Conservation (phyloP, 2,329 filamentous ascomycete genomes). For the Aspergillus quadrilineatus region DNA sequence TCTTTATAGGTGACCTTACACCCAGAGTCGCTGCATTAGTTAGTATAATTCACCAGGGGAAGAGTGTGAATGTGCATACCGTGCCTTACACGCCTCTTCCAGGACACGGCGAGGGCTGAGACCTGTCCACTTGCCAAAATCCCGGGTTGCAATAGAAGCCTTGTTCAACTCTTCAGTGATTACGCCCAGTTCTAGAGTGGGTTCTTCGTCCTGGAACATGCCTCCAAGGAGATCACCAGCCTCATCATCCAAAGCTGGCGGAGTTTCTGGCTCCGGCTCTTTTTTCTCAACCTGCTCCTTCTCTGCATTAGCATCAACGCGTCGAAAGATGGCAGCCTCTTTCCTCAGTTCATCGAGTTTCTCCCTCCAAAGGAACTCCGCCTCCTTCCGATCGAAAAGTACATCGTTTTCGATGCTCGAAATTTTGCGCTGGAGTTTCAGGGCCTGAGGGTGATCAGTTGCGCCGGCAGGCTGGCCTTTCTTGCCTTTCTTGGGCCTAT, state of each 20-base stretch:
- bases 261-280: slow-evolving; percentile 22
- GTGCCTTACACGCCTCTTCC: slow-evolving; percentile 83
- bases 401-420: slow-evolving; percentile 74
- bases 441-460: slow-evolving; percentile 49
- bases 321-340: slow-evolving; percentile 48
- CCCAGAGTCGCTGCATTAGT: slow-evolving; percentile 60
- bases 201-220: slow-evolving; percentile 54
- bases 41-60: background rate
- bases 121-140: slow-evolving; percentile 82
- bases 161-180: slow-evolving; percentile 32
- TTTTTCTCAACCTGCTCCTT: slow-evolving; percentile 38
- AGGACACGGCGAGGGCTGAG: slow-evolving; percentile 72
- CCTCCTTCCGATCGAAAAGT: slow-evolving; percentile 67
- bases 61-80: slow-evolving; percentile 46
- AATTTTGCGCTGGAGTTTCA: slow-evolving; percentile 71
- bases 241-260: slow-evolving; percentile 31
- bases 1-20: slow-evolving; percentile 67
- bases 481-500: slow-evolving; percentile 42
- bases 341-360: slow-evolving; percentile 62
- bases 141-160: slow-evolving; percentile 59
- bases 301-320: slow-evolving; percentile 54
- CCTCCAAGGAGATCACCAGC: slow-evolving; percentile 53
- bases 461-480: slow-evolving; percentile 32
- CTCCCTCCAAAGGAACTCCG: slow-evolving; percentile 64
- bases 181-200: slow-evolving; percentile 44